These are phyloP conservation scores for Neopestalotiopsis sp. DNA, from an alignment of 2,329 filamentous ascomycete genomes.

Conservation along the genomic window DNA sequence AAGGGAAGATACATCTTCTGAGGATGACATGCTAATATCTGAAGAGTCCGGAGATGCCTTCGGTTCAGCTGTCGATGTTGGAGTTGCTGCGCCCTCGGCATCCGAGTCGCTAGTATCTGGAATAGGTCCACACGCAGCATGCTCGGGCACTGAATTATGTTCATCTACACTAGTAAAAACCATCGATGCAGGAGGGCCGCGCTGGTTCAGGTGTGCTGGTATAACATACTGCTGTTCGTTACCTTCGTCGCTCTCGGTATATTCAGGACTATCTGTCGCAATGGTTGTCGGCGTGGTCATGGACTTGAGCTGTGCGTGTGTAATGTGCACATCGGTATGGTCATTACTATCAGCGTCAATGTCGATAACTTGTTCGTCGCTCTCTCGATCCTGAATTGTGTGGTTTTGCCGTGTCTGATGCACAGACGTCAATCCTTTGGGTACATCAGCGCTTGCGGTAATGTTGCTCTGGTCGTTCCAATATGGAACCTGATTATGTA, in stretches of 20 bases:
- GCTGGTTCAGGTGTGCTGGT: conserved; percentile 3
- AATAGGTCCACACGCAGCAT: background rate
- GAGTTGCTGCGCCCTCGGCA: background rate
- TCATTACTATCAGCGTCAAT: background rate
- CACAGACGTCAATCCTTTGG: background rate
- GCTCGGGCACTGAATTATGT: background rate
- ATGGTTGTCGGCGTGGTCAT: background rate
- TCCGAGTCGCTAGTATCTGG: background rate
- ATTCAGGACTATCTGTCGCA: background rate
- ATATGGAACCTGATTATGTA: background rate
- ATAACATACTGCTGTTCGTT: background rate
- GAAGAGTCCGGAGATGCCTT: background rate
- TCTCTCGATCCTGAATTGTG: background rate
- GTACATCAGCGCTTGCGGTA: background rate
- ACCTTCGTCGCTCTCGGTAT: background rate
- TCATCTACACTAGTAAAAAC: background rate
- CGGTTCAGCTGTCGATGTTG: background rate
- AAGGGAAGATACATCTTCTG: conserved; percentile 4
- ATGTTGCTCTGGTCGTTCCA: background rate
- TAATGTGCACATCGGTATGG: background rate
- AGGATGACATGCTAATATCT: background rate
- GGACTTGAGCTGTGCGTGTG: background rate
- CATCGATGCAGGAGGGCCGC: background rate
- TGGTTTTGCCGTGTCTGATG: background rate
- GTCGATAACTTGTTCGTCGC: background rate